These are phyloP conservation scores for Bullera alba DNA, from an alignment of 768 basidiomycete genomes.

Conservation along the genomic window DNA sequence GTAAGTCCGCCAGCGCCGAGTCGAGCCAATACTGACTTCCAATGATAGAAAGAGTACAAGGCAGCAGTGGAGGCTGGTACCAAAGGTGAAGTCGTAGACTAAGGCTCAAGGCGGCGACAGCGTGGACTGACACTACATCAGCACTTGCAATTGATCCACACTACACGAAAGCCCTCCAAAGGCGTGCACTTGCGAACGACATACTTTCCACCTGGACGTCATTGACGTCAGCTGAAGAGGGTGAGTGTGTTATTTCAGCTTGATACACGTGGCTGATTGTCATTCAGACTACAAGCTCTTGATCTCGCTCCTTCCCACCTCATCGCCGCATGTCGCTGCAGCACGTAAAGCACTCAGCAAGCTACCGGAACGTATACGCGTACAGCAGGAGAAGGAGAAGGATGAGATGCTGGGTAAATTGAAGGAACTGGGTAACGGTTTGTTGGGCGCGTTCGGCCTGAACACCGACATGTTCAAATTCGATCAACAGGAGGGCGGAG, in stretches of 20 bases:
- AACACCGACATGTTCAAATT: constrained; percentile 98
- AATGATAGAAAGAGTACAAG: constrained; percentile 65
- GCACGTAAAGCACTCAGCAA: constrained; percentile 52
- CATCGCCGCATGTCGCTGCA: constrained; percentile 53
- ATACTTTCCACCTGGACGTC: constrained; percentile 73
- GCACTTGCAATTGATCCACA: constrained; percentile 77
- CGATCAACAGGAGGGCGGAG: constrained; percentile 86
- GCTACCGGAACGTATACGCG: constrained; percentile 64
- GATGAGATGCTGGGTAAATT: constrained; percentile 86
- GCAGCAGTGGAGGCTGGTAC: constrained; percentile 74
- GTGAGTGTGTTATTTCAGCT: constrained; percentile 49
- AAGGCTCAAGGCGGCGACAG: not conserved
- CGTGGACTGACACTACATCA: constrained; percentile 40
- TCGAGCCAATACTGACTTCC: not conserved
- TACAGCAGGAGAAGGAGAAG: constrained; percentile 76
- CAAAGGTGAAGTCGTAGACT: constrained; percentile 52
- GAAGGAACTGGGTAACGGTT: constrained; percentile 82
- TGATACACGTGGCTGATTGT: constrained; percentile 65
- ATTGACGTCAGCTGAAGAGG: constrained; percentile 73
- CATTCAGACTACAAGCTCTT: constrained; percentile 68
- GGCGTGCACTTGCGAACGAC: constrained; percentile 83
- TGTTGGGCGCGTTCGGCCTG: constrained; percentile 90
- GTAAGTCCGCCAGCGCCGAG: constrained; percentile 49
- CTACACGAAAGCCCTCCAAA: constrained; percentile 79
- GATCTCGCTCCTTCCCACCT: constrained; percentile 57